These are phyloP conservation scores for Aspergillus avenaceus DNA, from an alignment of 495 filamentous ascomycete species.

Conservation along the genomic window DNA sequence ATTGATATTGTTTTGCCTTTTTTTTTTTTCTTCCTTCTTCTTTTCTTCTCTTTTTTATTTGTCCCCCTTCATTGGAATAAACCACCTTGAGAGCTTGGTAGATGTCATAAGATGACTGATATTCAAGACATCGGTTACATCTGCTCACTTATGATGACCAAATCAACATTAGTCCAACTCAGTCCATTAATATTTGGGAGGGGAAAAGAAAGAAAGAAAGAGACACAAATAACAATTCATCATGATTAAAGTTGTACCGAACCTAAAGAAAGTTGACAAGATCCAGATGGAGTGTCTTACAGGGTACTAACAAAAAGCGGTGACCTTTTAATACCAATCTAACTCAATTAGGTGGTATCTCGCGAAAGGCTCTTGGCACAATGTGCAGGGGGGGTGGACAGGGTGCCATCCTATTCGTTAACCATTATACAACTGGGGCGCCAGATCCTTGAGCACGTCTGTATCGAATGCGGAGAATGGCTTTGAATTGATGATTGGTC, in stretches of 20 bases:
- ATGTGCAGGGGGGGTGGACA: neutral
- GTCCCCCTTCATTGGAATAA: neutral
- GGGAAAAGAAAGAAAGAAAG: neutral
- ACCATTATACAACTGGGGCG: neutral
- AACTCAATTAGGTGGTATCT: conserved; percentile 16
- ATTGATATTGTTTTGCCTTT: conserved; percentile 2
- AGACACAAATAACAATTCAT: neutral
- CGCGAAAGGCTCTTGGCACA: conserved; percentile 13
- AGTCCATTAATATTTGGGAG: too few species aligned
- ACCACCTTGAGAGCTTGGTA: neutral
- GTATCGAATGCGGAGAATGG: conserved; percentile 20
- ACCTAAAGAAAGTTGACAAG: conserved; percentile 10
- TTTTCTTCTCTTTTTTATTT: neutral
- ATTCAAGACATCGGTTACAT: neutral
- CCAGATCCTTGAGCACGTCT: conserved; percentile 2
- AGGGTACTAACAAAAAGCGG: conserved; percentile 3
- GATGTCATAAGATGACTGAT: neutral
- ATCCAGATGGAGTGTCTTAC: too few species aligned
- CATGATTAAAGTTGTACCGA: conserved; percentile 8
- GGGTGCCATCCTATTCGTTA: conserved; percentile 6
- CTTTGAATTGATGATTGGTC: conserved; percentile 4
- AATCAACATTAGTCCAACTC: neutral
- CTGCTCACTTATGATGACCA: neutral
- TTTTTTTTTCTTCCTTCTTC: conserved; percentile 4
- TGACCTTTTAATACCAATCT: conserved; percentile 7